Base-by-base conservation (phyloP, 78 protist genomes). In the Dictyostelium intermedium region DNA sequence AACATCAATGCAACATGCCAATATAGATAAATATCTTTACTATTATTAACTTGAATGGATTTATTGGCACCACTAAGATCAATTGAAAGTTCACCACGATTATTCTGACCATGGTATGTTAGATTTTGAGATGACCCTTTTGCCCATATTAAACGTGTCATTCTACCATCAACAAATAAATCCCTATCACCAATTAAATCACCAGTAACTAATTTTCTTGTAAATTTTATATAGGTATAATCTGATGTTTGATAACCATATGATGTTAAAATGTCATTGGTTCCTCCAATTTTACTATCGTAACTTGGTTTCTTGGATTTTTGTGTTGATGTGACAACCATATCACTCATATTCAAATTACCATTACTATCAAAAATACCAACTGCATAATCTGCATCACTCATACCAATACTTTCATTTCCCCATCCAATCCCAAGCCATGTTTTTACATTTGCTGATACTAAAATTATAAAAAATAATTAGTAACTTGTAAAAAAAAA, bases 1-100 rank as follows among this genome's bases (percentile, higher is more conserved):
- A 79, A 43, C 93, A 87, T 87, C 39, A 87, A 79, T 9, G 70
- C 66, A 6, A 23, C 45, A 20, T 87, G 93, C 47, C 83, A 87
- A 9, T 32, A 50, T 3, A 63, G 5, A 30, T 41, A 78, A 3
- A 41, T 25, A 39, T 50, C 32, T 18, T 72, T 20, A 77, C 82
- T 34, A 39, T 8, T 10, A 23, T 9, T 41, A 9, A 43, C 35
- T 56, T 56, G 35, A 25, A 14, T 30, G 1, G 77, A 30, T 70
- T 13, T 30, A 8, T 32, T 11, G 27, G 45, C 1, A 7, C 25
- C 37, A 13, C 66, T 45, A 16, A 87, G 39, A 20, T 60, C 70
- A 7, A 87, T 11, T 14, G 39, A 30, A 20, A 37, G 3, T n/a
- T 66, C 74, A 43, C 93, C 93, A 13, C 84, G 56, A 63, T 87